A percentile compares a stretch with the other conserved stretches of the same genome.
These are phyloP conservation scores for Chalara sp. DNA, from an alignment of 2,329 filamentous ascomycete genomes.

Conservation along the genomic window DNA sequence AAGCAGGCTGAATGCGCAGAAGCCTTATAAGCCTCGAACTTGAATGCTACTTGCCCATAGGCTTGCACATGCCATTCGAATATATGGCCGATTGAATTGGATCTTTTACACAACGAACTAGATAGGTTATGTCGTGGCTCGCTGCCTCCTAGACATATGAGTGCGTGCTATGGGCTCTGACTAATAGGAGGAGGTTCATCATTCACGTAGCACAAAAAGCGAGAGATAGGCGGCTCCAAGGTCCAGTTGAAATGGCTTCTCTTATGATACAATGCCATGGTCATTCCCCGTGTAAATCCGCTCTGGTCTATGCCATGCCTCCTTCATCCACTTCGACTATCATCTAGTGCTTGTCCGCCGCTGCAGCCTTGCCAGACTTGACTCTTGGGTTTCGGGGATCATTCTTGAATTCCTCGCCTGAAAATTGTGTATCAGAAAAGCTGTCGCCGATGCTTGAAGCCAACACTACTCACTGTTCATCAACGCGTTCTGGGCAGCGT, in stretches of 20 bases:
- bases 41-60: too few species aligned
- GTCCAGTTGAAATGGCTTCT: neutral
- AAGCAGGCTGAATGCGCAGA: too few species aligned
- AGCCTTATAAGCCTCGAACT: too few species aligned
- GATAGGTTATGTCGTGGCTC: too few species aligned
- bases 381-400: slow-evolving; percentile 78
- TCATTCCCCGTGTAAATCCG: neutral
- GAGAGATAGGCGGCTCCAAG: too few species aligned
- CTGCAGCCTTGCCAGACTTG: slow-evolving; percentile 25
- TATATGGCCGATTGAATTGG: too few species aligned
- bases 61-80: too few species aligned
- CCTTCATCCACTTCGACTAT: slow-evolving; percentile 1
- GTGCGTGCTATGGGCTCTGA: too few species aligned
- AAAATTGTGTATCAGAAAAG: slow-evolving; percentile 11
- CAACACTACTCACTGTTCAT: slow-evolving; percentile 63
- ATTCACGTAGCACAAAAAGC: too few species aligned
- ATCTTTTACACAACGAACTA: too few species aligned
- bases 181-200: too few species aligned
- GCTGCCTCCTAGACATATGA: too few species aligned
- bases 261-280: slow-evolving; percentile 16
- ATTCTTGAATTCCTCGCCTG: slow-evolving; percentile 94
- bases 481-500: slow-evolving; percentile 71
- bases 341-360: slow-evolving; percentile 23
- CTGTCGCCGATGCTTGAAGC: neutral
- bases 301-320: neutral